Base-by-base conservation (phyloP, 176 grass and related monocot species). In the Avena sativa region DNA sequence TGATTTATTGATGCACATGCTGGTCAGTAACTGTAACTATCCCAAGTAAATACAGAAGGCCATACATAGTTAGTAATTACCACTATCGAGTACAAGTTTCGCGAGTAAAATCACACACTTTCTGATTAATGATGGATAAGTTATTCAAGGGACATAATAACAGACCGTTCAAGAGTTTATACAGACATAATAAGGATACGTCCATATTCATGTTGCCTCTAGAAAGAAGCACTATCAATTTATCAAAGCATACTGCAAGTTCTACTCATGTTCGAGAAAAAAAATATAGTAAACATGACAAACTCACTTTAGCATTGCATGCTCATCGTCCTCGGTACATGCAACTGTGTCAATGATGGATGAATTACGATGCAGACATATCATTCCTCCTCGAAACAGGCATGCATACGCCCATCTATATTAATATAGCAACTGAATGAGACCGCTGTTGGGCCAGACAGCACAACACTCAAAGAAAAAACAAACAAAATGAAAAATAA, bases 181-280 rank as follows among this genome's bases (percentile, higher is more conserved):
- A 51, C 58, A 84, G 53, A 52, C 62, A 60, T 78, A 48, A 6
- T 63, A 79, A 30, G 64, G 66, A 60, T 79, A 43, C 25, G 50
- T 60, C 50, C 87, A 83, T 88, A 14, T 79, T 57, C 64, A 72
- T 62, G 30, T 83, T 78, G 19, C 52, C 51, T 88, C 81, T 15
- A 40, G 50, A 43, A 36, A 26, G 6, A 60, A 75, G 10, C 34
- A 61, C 71, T 5, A 70, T 43, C 40, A 43, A 43, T 43, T 43
- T 43, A 43, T 43, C 38, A 78, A 21, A 44, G 60, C 23, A 48
- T n/a, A 52, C 40, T 61, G 19, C 14, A 74, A 52, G 28, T 52
- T 87, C 38, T 80, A 75, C 72, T 75, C 14, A 8, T 6, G 71
- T 25, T 47, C 46, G 13, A 51, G 47, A 28, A 72, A 47, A 47